These are phyloP conservation scores for Luvunga scandens DNA, from an alignment of 345 rosid species.

Conservation along the genomic window DNA sequence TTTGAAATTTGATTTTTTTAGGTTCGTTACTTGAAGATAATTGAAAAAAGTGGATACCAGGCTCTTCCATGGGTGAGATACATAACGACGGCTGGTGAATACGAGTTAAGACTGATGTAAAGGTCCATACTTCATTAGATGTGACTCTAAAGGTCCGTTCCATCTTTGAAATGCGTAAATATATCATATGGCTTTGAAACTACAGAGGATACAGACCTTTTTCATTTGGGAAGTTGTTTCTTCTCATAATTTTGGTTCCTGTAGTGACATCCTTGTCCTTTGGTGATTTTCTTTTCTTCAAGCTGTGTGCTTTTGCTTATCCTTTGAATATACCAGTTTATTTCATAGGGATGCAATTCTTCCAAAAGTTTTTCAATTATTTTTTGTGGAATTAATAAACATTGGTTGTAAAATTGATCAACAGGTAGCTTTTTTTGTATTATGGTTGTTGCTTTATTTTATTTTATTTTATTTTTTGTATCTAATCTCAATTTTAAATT, in stretches of 20 bases:
- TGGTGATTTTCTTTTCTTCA: neutral
- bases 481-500: neutral
- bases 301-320: neutral
- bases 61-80: conserved; percentile 67
- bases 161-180: conserved; percentile 7
- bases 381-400: conserved; percentile 9
- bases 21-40: conserved; percentile 59
- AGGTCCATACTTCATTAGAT: neutral
- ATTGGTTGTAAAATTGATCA: conserved; percentile 6
- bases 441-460: neutral
- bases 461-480: neutral
- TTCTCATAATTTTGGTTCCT: conserved; percentile 10
- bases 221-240: conserved; percentile 3
- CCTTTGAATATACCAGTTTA: conserved; percentile 5
- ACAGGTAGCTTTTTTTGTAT: neutral
- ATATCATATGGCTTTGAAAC: conserved; percentile 2
- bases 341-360: neutral
- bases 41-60: conserved; percentile 57
- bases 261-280: neutral
- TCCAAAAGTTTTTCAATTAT: neutral
- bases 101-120: conserved; percentile 48
- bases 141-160: neutral
- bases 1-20: conserved; percentile 10
- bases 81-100: conserved; percentile 60
- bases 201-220: neutral